phyloP scores from a whole-genome alignment of 768 basidiomycete genomes.

The Lentinus tigrinus region DNA sequence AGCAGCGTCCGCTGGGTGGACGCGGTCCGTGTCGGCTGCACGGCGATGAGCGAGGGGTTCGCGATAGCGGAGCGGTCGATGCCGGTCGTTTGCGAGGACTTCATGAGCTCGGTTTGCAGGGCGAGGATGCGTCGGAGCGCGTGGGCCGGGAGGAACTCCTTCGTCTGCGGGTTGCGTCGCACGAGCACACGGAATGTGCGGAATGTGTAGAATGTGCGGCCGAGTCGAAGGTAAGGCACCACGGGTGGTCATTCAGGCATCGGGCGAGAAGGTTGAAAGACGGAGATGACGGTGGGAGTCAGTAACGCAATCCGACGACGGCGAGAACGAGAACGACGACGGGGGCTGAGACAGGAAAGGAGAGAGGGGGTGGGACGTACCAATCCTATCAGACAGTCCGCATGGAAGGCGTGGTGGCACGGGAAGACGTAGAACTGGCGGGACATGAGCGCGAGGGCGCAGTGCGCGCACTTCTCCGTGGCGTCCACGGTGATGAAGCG shows the following conservation, averaged over 20 bases:
- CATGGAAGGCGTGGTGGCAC: slow-evolving; percentile 96
- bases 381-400: slow-evolving; percentile 92
- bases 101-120: slow-evolving; percentile 82
- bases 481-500: slow-evolving; percentile 92
- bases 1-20: slow-evolving; percentile 63
- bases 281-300: background rate
- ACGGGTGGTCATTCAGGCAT: slow-evolving; percentile 14
- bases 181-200: background rate
- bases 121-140: slow-evolving; percentile 82
- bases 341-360: no score
- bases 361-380: slow-evolving; percentile 60
- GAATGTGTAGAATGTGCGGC: no score
- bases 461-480: slow-evolving; percentile 82
- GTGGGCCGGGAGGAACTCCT: slow-evolving; percentile 83
- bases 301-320: background rate
- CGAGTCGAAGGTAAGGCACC: no score
- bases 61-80: slow-evolving; percentile 35
- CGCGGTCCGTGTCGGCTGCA: slow-evolving; percentile 40
- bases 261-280: slow-evolving; percentile 1
- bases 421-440: slow-evolving; percentile 99
- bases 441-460: slow-evolving; percentile 71
- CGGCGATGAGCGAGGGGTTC: slow-evolving; percentile 28
- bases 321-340: no score
- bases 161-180: slow-evolving; percentile 55
- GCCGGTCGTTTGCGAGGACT: slow-evolving; percentile 38